A percentile compares a stretch with the other conserved stretches of the same genome.
These are phyloP conservation scores for Aureoboletus auriporus DNA, from an alignment of 768 basidiomycete species.

Conservation along the genomic window DNA sequence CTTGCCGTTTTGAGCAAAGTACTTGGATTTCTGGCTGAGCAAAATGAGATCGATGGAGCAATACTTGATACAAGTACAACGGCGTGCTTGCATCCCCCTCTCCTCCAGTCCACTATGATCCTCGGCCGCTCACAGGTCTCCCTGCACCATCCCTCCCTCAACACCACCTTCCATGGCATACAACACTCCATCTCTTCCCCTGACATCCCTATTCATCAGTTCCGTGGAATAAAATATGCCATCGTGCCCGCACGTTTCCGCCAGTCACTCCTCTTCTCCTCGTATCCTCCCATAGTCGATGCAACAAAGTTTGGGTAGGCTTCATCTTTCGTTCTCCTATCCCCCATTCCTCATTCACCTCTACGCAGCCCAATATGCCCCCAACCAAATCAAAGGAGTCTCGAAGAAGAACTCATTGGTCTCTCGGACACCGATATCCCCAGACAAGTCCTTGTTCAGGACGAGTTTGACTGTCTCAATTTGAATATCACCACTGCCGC, in stretches of 20 bases:
- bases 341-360: constrained; percentile 2
- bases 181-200: constrained; percentile 57
- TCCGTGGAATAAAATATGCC: constrained; percentile 76
- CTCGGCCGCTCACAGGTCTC: constrained; percentile 22
- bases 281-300: constrained; percentile 56
- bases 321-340: constrained; percentile 6
- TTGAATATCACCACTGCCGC: constrained; percentile 76
- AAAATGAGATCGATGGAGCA: constrained; percentile 23
- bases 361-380: constrained; percentile 67
- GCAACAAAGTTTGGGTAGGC: constrained; percentile 65
- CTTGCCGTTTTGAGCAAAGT: constrained; percentile 20
- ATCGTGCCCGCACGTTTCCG: constrained; percentile 70
- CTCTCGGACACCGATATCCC: constrained; percentile 51
- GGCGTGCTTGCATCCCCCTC: background rate
- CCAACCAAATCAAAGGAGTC: constrained; percentile 44
- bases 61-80: constrained; percentile 17
- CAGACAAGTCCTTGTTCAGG: constrained; percentile 51
- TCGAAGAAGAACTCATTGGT: constrained; percentile 63
- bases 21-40: constrained; percentile 19
- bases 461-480: constrained; percentile 80
- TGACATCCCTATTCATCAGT: constrained; percentile 60
- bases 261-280: constrained; percentile 58
- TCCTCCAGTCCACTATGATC: constrained; percentile 22
- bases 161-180: constrained; percentile 64
- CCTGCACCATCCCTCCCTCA: constrained; percentile 51